These are phyloP conservation scores for Boletus tomentosulus DNA, from an alignment of 768 basidiomycete species.

Conservation along the genomic window DNA sequence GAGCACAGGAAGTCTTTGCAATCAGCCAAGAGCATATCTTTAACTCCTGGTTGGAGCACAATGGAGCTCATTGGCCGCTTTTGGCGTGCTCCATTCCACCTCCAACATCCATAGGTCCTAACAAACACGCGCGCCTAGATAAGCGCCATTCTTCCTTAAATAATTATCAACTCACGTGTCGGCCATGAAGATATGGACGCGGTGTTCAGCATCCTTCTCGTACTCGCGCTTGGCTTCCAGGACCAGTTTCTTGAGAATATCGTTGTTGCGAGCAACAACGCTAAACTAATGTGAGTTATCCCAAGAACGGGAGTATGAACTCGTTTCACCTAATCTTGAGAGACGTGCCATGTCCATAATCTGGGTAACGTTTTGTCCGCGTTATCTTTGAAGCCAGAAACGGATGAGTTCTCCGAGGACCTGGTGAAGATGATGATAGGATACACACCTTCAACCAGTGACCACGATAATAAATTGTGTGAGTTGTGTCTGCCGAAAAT, in stretches of 20 bases:
- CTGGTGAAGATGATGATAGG: constrained; percentile 6
- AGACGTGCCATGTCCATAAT: constrained; percentile 68
- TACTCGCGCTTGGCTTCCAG: constrained; percentile 85
- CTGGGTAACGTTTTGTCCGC: constrained; percentile 70
- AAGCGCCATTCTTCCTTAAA: constrained; percentile 3
- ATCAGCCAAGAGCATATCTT: constrained; percentile 86
- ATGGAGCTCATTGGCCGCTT: constrained; percentile 93
- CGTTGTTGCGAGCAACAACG: constrained; percentile 84
- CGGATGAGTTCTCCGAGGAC: constrained; percentile 19
- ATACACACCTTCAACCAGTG: constrained; percentile 76
- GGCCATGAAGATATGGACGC: constrained; percentile 85
- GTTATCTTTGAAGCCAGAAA: constrained; percentile 54
- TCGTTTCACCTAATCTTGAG: constrained; percentile 70
- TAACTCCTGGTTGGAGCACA: constrained; percentile 83
- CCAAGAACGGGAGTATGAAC: constrained; percentile 12
- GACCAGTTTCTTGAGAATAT: constrained; percentile 82
- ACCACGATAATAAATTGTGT: constrained; percentile 86
- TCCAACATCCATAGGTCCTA: constrained; percentile 74
- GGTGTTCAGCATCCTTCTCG: constrained; percentile 87
- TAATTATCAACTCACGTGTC: constrained; percentile 62
- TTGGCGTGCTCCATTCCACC: constrained; percentile 84
- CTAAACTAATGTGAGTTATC: constrained; percentile 35
- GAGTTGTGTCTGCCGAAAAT: constrained; percentile 62
- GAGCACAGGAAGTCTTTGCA: constrained; percentile 82
- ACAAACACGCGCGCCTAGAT: constrained; percentile 1